Evolutionary conservation across 768 basidiomycete species (phyloP), one percentile per base, ranked within the genome.

Genomic region (Boletus bicolor): DNA sequence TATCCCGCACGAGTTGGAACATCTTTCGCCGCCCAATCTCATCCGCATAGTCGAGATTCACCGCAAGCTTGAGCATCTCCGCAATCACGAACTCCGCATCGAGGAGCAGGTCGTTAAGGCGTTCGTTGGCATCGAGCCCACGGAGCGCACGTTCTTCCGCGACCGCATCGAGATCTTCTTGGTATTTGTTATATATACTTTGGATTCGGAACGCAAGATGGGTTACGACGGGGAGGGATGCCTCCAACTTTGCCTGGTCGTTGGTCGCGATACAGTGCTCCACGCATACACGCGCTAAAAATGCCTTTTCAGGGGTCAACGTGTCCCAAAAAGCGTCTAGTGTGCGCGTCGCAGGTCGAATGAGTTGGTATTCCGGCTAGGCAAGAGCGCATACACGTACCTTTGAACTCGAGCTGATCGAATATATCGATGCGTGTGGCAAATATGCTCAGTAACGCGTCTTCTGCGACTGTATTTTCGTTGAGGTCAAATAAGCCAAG

Each of bases 11-110:
- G 34, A 95, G 84, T 48, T 82, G 78, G 64, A 89, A 90, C 87
- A 94, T 93, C 72, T 89, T 89, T 55, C 93, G 74, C 56, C 93
- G 74, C 4, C 96, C 95, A 56, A 89, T 90, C 70, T 97, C 93
- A 72, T 98, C 96, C 0, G 86, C 82, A 63, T 95, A 98, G 70
- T 98, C 95, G 28, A 93, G 76, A 57, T 87, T 82, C 4, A 88
- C 78, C 0, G 91, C 90, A 32, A 96, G 73, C 61, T 79, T 81
- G 24, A 97, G 79, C 69, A 98, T 79, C 70, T 98, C 92, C 0
- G 82, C 77, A n/a, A 96, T 77, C 7, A 93, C 73, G 54, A 89
- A 85, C 62, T 87, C 85, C 36, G 58, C 41, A 9, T 64, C 56
- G 19, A 57, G 46, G 12, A 67, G 53, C 2, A 56, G 19, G 10